Conservation (phyloP, 176 grass and related monocot genomes). For the Themeda triandra region DNA sequence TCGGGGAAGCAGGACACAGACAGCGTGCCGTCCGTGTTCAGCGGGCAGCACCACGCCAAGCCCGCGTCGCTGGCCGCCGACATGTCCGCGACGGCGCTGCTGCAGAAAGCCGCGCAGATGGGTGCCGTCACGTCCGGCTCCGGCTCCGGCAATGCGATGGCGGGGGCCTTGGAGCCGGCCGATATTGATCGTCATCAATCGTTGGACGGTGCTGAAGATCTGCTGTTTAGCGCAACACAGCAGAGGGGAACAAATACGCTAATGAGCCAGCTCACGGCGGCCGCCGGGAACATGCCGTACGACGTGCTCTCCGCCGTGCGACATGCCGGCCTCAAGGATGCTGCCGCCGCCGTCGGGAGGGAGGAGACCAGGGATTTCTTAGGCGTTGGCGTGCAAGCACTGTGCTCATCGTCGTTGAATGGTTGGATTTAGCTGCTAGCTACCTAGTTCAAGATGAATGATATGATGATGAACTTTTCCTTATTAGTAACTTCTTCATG, state of each 20-base stretch:
- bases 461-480: not conserved
- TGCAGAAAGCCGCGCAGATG: constrained; percentile 80
- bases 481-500: too few species aligned
- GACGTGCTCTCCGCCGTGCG: constrained; percentile 41
- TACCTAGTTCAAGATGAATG: not conserved
- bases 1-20: constrained; percentile 20
- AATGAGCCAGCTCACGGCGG: constrained; percentile 26
- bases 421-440: constrained; percentile 52
- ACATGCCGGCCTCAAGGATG: constrained; percentile 39
- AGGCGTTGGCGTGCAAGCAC: constrained; percentile 77
- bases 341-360: constrained; percentile 18
- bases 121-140: constrained; percentile 32
- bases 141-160: not conserved
- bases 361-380: constrained; percentile 91
- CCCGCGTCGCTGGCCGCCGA: constrained; percentile 26
- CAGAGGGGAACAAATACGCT: constrained; percentile 1
- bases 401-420: constrained; percentile 63
- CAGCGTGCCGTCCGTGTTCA: constrained; percentile 63
- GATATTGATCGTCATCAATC: not conserved
- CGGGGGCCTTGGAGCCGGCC: not conserved
- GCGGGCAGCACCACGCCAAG: constrained; percentile 48
- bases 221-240: constrained; percentile 27
- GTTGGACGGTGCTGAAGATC: not conserved
- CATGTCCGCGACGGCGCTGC: constrained; percentile 81
- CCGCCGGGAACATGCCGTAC: constrained; percentile 36